Conservation (phyloP, 2,329 filamentous ascomycete genomes). For the Cytospora piceicola region DNA sequence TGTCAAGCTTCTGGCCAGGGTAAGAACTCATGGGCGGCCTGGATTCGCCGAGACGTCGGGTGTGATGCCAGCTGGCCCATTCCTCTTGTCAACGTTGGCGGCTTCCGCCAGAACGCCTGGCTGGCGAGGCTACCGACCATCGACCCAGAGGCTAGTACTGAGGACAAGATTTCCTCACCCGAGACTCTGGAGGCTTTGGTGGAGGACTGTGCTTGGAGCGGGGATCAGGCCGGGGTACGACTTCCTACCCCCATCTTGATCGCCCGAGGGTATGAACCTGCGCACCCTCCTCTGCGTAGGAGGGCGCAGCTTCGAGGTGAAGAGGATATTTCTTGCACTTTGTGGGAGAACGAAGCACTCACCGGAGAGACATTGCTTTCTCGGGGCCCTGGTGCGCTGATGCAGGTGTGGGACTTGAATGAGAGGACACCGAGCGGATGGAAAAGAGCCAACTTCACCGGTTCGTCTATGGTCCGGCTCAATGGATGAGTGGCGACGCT, state of each 20-base stretch:
- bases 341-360: slow-evolving; percentile 9
- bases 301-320: slow-evolving; percentile 2
- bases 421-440: slow-evolving; percentile 10
- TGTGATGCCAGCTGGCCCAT: slow-evolving; percentile 6
- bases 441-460: slow-evolving; percentile 2
- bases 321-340: slow-evolving; percentile 2
- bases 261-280: not conserved
- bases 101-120: not conserved
- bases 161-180: slow-evolving; percentile 2
- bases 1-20: not conserved
- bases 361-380: slow-evolving; percentile 3
- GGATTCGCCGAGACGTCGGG: slow-evolving; percentile 2
- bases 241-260: not conserved
- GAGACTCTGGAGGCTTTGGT: slow-evolving; percentile 3
- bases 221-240: not conserved
- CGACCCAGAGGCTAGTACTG: not conserved
- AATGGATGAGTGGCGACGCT: not conserved
- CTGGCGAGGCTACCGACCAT: slow-evolving; percentile 5
- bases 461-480: slow-evolving; percentile 1
- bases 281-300: not conserved
- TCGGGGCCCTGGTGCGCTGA: not conserved
- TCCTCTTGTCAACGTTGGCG: no score
- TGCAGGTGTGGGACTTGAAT: slow-evolving; percentile 4
- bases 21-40: slow-evolving; percentile 10
- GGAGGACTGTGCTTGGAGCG: slow-evolving; percentile 2